Evolutionary conservation across 768 basidiomycete genomes (phyloP).

Genomic region (Austroboletus festivus): DNA sequence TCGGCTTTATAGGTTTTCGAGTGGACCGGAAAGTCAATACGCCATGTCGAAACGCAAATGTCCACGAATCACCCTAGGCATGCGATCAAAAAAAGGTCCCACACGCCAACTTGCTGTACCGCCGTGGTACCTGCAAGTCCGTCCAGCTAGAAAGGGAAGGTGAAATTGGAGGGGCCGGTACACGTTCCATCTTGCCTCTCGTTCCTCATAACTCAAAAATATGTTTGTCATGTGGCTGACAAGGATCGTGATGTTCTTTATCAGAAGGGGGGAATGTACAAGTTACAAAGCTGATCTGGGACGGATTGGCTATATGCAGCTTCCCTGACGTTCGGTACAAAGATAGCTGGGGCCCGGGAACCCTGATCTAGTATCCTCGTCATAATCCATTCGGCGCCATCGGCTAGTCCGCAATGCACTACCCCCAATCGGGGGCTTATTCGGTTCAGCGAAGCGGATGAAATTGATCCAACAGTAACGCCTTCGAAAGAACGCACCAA

Average conservation of each 20-base stretch:
- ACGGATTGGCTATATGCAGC: constrained; percentile 22
- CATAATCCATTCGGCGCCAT: constrained; percentile 20
- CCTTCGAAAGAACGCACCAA: neutral
- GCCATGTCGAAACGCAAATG: constrained; percentile 24
- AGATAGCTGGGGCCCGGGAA: constrained; percentile 19
- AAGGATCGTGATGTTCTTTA: constrained; percentile 19
- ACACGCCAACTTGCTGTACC: constrained; percentile 29
- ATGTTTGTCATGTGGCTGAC: constrained; percentile 32
- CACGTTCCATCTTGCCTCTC: constrained; percentile 20
- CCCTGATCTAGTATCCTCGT: constrained; percentile 21
- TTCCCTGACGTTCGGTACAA: constrained; percentile 25
- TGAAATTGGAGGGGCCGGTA: neutral
- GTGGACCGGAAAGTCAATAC: constrained; percentile 22
- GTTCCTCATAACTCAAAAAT: constrained; percentile 10
- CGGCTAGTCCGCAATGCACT: constrained; percentile 15
- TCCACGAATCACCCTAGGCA: constrained; percentile 23
- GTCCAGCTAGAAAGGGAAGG: constrained; percentile 3
- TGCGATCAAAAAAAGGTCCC: constrained; percentile 24
- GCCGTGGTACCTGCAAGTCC: constrained; percentile 15
- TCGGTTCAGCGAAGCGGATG: neutral
- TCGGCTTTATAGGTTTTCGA: constrained; percentile 30
- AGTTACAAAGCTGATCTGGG: constrained; percentile 15
- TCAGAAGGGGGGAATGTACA: constrained; percentile 22
- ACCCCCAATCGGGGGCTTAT: constrained; percentile 8
- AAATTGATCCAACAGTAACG: constrained; percentile 1